A percentile compares a stretch with the other conserved stretches of the same genome.
Evolutionary conservation across 164 flowering plant species (phyloP).

Genomic region (Platanus orientalis): DNA sequence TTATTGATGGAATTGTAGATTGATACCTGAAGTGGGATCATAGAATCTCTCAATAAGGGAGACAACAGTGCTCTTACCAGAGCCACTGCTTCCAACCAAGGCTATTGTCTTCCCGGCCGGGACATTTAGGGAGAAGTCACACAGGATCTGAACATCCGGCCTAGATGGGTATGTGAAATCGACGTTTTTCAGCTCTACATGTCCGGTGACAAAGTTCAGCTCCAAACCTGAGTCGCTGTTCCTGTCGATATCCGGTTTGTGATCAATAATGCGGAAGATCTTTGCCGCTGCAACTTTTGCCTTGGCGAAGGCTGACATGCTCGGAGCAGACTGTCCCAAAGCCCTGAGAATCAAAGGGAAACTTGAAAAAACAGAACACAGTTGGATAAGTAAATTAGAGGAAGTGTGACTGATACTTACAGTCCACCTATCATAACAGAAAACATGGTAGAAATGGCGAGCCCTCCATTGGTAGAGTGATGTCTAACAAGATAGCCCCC

Average conservation of each 20-base stretch:
- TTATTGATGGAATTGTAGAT: background rate
- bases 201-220: slow-evolving; percentile 66
- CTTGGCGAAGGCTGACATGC: slow-evolving; percentile 85
- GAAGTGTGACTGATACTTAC: slow-evolving; percentile 40
- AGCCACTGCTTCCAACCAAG: slow-evolving; percentile 90
- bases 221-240: slow-evolving; percentile 66
- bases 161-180: slow-evolving; percentile 79
- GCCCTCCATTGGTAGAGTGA: slow-evolving; percentile 86
- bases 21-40: slow-evolving; percentile 65
- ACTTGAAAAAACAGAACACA: background rate
- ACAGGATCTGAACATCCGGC: slow-evolving; percentile 58
- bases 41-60: slow-evolving; percentile 88
- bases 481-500: slow-evolving; percentile 94
- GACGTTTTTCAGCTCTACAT: slow-evolving; percentile 65
- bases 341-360: slow-evolving; percentile 43
- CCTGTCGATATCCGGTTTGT: slow-evolving; percentile 62
- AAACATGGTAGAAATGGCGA: slow-evolving; percentile 95
- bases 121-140: slow-evolving; percentile 50
- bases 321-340: slow-evolving; percentile 87
- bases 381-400: background rate
- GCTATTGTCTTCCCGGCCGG: slow-evolving; percentile 89
- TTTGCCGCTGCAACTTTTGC: slow-evolving; percentile 93
- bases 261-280: slow-evolving; percentile 71
- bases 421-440: slow-evolving; percentile 95
- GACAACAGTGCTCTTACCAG: slow-evolving; percentile 91